Conservation (phyloP, 257 asterid species). For the Rehmannia glutinosa region DNA sequence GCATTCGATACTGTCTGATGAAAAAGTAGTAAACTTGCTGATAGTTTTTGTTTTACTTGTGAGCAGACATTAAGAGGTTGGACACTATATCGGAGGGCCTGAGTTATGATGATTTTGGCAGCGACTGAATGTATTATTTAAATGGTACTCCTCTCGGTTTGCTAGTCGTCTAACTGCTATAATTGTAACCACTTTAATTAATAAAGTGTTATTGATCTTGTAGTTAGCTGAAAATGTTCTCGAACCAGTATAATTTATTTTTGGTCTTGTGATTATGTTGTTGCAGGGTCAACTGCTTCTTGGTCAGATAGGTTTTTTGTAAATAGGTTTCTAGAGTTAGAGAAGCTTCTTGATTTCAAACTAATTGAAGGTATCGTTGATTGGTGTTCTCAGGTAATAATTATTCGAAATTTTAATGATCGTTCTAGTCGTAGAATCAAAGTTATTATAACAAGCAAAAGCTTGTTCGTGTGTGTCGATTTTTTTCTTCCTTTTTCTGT, state of each 20-base stretch:
- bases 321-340: slow-evolving; percentile 19
- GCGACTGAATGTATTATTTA: slow-evolving; percentile 31
- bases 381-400: slow-evolving; percentile 11
- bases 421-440: not conserved
- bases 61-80: slow-evolving; percentile 46
- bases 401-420: not conserved
- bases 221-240: too few species aligned
- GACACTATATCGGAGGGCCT: slow-evolving; percentile 56
- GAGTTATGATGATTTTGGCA: slow-evolving; percentile 49
- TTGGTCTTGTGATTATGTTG: not conserved
- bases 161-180: not conserved
- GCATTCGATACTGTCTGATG: not conserved
- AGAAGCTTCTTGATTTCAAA: slow-evolving; percentile 18
- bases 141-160: slow-evolving; percentile 20
- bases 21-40: not conserved
- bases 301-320: too few species aligned
- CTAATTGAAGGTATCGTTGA: too few species aligned
- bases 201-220: too few species aligned
- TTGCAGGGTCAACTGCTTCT: slow-evolving; percentile 23
- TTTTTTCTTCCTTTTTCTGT: not conserved
- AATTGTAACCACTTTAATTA: not conserved
- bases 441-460: slow-evolving; percentile 4
- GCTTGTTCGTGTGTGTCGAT: not conserved
- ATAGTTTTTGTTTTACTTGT: slow-evolving; percentile 3
- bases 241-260: not conserved